Evolutionary conservation across 768 basidiomycete species (phyloP).

Genomic region (Jaapia argillacea): DNA sequence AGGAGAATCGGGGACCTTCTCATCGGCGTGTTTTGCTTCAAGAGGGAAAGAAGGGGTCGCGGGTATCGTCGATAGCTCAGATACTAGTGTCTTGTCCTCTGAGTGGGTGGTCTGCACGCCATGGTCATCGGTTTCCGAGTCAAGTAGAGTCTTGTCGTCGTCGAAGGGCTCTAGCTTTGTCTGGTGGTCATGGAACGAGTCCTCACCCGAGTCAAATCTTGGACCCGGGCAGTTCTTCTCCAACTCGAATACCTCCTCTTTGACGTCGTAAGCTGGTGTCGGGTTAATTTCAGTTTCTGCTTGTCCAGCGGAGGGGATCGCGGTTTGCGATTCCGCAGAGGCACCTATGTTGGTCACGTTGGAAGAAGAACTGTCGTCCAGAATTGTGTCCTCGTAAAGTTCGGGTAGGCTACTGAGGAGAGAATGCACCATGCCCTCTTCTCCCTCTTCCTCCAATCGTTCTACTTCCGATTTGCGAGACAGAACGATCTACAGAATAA

Average conservation of each 20-base stretch:
- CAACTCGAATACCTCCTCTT: not conserved
- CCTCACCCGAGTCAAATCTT: too few species aligned
- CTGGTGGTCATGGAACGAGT: too few species aligned
- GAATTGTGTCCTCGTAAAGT: conserved; percentile 31
- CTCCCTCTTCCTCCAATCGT: conserved; percentile 53
- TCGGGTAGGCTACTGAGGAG: conserved; percentile 55
- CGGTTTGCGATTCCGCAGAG: not conserved
- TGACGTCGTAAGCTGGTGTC: too few species aligned
- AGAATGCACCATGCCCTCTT: conserved; percentile 78
- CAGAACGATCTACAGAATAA: conserved; percentile 79
- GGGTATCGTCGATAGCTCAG: not conserved
- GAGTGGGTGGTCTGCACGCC: not conserved
- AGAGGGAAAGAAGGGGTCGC: not conserved
- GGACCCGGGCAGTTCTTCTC: not conserved
- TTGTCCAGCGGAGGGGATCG: too few species aligned
- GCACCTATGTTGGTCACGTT: too few species aligned
- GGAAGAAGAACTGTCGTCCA: not conserved
- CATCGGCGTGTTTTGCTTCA: not conserved
- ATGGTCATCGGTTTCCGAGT: not conserved
- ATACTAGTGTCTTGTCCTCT: not conserved
- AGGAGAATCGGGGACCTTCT: conserved; percentile 1
- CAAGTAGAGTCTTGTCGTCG: not conserved
- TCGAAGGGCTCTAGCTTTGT: not conserved
- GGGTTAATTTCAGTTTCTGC: not conserved
- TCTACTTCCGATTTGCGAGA: conserved; percentile 60